Base-by-base conservation (phyloP, 495 filamentous ascomycete species). In the Xylaria intraflava region DNA sequence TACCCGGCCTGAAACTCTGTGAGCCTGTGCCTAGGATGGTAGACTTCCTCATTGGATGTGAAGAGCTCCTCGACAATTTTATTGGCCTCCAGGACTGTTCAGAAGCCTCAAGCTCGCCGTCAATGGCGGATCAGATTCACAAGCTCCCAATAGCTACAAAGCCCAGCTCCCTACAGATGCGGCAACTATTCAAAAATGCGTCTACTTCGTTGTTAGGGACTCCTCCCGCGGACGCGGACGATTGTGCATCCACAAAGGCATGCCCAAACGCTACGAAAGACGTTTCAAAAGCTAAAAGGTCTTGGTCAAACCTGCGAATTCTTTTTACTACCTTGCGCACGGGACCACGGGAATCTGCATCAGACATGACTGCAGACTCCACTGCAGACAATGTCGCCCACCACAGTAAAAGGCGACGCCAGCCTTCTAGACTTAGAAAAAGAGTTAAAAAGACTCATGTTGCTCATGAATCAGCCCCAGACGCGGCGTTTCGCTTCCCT, bases 21-120 rank as follows among this genome's bases (percentile, higher is more conserved):
- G 53, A 56, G 23, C 53, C 53, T 29, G 22, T 56, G n/a, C 53
- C 53, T 24, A 56, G 41, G 45, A 51, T 56, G 46, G 41, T 49
- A 16, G 53, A 56, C n/a, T 56, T 50, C 17, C 22, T 56, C n/a
- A 29, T 27, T 40, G 19, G 31, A 43, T 45, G 53, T 9, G 39
- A 49, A 27, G 53, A 50, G 22, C 53, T 56, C 38, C 53, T 56
- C 24, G 33, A 45, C 23, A 35, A 12, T 12, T 39, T 50, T 38
- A 14, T 56, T 3, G 53, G 53, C 0, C 30, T 46, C 20, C 46
- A 56, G 12, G 47, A 43, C 31, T 23, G 41, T 12, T 39, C 46
- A n/a, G 46, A 44, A 27, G 10, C 7, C 23, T 23, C 31, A 10
- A 45, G 8, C 24, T 16, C 31, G 22, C 27, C 22, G 11, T 48